Base-by-base conservation (phyloP, 441 rosid species). In the Dalechampia spathulata region DNA sequence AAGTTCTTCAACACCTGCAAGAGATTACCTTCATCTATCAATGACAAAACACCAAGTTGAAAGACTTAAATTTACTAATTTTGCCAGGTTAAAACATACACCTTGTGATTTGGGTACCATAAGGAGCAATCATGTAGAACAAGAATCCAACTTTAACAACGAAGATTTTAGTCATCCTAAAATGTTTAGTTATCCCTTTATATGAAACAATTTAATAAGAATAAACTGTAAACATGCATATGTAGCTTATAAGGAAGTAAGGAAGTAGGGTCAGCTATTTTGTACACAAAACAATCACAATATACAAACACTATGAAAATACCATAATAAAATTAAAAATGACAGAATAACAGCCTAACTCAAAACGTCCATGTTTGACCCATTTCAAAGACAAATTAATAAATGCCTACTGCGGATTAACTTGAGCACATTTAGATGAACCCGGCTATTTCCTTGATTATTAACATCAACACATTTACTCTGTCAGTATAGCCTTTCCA, bases 1-100 rank as follows among this genome's bases (percentile, higher is more conserved):
- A 93, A 93, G 39, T 66, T 71, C 65, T 85, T 93, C 72, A 87
- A 61, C 25, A 74, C 96, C 97, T 93, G 76, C 48, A 64, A 65
- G 32, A 38, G n/a, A 53, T 37, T 14, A 5, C 16, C 52, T 36
- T 60, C 49, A 52, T 27, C 20, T 23, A 42, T 27, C 59, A 48
- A 48, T 13, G 45, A 53, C 27, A 8, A 22, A 58, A 39, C 27
- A 15, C 17, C 17, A 49, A 32, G 17, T 62, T 37, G 37, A 14
- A 52, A 45, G 37, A 16, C 37, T 51, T 8, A 2, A 32, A 3
- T 12, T 36, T 19, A 21, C 19, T 0, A 34, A 17, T 27, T 56
- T 13, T 12, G 13, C n/a, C 22, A 34, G 2, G n/a, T n/a, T 25
- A 12, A 30, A 30, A 15, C 9, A 15, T 8, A 48, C 34, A 30